These are phyloP conservation scores for Neocatenulostroma microsporum DNA, from an alignment of 2,329 filamentous ascomycete species.

Conservation along the genomic window DNA sequence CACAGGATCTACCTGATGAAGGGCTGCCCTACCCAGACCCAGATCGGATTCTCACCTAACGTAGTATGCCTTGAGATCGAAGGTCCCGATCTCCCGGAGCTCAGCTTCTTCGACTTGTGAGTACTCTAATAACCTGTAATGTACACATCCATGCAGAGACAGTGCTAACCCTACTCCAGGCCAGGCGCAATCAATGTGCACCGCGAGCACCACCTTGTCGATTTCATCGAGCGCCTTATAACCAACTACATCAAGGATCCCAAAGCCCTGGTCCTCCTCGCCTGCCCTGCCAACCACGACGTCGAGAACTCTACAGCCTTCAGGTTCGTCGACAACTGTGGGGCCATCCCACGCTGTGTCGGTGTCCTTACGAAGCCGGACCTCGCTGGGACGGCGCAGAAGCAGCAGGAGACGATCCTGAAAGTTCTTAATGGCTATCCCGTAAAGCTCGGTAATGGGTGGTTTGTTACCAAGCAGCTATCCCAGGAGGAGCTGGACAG, in stretches of 20 bases:
- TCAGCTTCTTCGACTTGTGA: slow-evolving; percentile 80
- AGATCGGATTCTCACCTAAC: slow-evolving; percentile 73
- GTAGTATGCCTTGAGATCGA: slow-evolving; percentile 69
- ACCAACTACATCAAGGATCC: slow-evolving; percentile 60
- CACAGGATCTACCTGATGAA: slow-evolving; percentile 26
- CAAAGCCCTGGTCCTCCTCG: slow-evolving; percentile 68
- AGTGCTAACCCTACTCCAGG: too few species aligned
- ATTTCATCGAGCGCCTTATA: slow-evolving; percentile 63
- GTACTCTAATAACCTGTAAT: too few species aligned
- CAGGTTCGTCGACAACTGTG: slow-evolving; percentile 44
- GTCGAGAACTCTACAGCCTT: slow-evolving; percentile 67
- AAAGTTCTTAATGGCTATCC: slow-evolving; percentile 50
- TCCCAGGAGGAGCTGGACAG: slow-evolving; percentile 44
- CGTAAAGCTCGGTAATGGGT: slow-evolving; percentile 56
- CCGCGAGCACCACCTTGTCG: slow-evolving; percentile 61
- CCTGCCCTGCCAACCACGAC: slow-evolving; percentile 38
- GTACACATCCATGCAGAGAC: too few species aligned
- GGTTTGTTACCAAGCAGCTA: slow-evolving; percentile 66
- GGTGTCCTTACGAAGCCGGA: slow-evolving; percentile 79
- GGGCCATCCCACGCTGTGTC: slow-evolving; percentile 38
- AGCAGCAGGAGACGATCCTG: slow-evolving; percentile 23
- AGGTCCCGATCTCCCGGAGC: slow-evolving; percentile 59
- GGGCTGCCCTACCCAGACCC: slow-evolving; percentile 8
- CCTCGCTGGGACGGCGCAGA: slow-evolving; percentile 47
- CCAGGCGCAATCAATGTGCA: slow-evolving; percentile 75